Evolutionary conservation across 441 rosid species (phyloP).

Genomic region (Pelargonium myrrhifolium): DNA sequence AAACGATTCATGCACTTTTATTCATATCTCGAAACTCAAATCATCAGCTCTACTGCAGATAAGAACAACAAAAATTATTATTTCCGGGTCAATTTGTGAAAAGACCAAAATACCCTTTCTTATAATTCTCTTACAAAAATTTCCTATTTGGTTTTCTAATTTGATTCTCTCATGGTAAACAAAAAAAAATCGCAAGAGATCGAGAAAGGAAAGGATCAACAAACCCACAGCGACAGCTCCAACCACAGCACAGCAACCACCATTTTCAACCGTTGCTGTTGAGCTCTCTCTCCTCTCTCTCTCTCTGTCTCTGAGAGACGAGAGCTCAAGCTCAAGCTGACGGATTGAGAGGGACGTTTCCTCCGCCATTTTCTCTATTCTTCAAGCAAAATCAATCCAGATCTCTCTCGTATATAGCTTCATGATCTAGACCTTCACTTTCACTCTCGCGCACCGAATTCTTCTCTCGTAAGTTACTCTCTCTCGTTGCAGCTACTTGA

Average conservation of each 20-base stretch:
- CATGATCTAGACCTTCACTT: slow-evolving; percentile 19
- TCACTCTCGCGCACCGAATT: slow-evolving; percentile 3
- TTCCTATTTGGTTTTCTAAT: too few relatives aligned
- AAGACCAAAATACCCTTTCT: too few relatives aligned
- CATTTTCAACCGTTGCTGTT: slow-evolving; percentile 6
- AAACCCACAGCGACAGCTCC: neutral
- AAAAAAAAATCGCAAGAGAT: too few relatives aligned
- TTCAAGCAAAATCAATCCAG: slow-evolving; percentile 50
- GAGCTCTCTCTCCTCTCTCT: neutral
- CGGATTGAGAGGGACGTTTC: slow-evolving; percentile 50
- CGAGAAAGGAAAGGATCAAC: neutral
- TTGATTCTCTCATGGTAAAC: too few relatives aligned
- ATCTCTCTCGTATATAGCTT: slow-evolving; percentile 19
- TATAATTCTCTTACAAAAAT: too few relatives aligned
- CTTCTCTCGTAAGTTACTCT: slow-evolving; percentile 18
- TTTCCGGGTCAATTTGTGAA: too few relatives aligned
- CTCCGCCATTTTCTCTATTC: slow-evolving; percentile 50
- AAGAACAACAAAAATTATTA: too few relatives aligned
- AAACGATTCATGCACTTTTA: too few relatives aligned
- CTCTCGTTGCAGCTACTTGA: neutral
- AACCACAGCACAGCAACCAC: neutral
- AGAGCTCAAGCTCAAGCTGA: neutral
- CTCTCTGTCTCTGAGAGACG: too few relatives aligned
- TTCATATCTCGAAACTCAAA: too few relatives aligned
- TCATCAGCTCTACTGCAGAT: too few relatives aligned